Conservation (phyloP, 805 yeast species). For the Komagataella ulmi region DNA sequence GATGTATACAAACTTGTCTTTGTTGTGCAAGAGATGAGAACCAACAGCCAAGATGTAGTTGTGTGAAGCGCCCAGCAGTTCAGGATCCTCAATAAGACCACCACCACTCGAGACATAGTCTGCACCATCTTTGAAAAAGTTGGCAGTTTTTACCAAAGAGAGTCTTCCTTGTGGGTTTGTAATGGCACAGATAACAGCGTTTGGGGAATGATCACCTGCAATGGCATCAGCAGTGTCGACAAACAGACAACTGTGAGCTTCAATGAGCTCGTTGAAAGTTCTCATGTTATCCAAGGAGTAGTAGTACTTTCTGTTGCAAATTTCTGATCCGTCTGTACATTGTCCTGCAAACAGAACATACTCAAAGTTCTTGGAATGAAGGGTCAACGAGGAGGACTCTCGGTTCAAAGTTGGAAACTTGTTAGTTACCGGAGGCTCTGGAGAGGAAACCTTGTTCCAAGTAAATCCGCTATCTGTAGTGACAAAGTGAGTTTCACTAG, state of each 20-base stretch:
- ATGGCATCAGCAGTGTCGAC: slow-evolving; percentile 12
- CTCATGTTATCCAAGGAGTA: slow-evolving; percentile 34
- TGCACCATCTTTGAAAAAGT: slow-evolving; percentile 25
- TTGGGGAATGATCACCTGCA: slow-evolving; percentile 10
- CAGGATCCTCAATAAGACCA: slow-evolving; percentile 16
- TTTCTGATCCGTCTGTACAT: slow-evolving; percentile 18
- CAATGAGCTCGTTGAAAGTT: slow-evolving; percentile 12
- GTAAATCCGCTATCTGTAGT: slow-evolving; percentile 27
- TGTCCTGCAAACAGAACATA: slow-evolving; percentile 22
- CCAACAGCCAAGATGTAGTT: slow-evolving; percentile 22
- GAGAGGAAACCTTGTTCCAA: slow-evolving; percentile 24
- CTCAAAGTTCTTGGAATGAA: slow-evolving; percentile 25
- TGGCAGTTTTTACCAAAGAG: slow-evolving; percentile 23
- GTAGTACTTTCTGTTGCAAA: slow-evolving; percentile 23
- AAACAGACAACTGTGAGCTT: slow-evolving; percentile 21
- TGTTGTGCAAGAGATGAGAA: slow-evolving; percentile 10
- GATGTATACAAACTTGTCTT: slow-evolving; percentile 13
- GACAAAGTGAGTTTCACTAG: slow-evolving; percentile 18
- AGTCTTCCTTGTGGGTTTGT: slow-evolving; percentile 30
- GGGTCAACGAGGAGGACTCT: slow-evolving; percentile 12
- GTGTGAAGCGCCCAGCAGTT: slow-evolving; percentile 20
- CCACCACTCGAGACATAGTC: slow-evolving; percentile 17
- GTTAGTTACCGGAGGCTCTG: slow-evolving; percentile 13
- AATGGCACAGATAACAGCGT: slow-evolving; percentile 28
- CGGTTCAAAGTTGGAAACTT: slow-evolving; percentile 11